Evolutionary conservation across 345 rosid species (phyloP).

Genomic region (Isatis tinctoria): DNA sequence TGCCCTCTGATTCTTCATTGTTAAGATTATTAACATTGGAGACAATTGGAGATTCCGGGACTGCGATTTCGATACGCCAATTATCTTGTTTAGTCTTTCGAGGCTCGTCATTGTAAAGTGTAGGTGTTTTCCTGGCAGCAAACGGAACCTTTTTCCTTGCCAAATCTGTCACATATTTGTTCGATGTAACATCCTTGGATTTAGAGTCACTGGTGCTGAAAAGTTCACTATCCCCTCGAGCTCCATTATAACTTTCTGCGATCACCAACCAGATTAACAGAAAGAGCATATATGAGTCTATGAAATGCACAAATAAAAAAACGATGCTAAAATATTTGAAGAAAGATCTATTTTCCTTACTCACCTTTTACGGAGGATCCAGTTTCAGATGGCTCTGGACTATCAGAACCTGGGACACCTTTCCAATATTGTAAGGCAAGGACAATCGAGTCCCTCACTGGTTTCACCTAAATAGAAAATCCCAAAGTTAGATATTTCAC

Average conservation of each 20-base stretch:
- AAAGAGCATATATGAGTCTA: conserved; percentile 1
- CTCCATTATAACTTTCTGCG: conserved; percentile 62
- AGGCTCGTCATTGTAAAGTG: conserved; percentile 35
- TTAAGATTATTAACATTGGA: conserved; percentile 42
- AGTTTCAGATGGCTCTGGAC: conserved; percentile 68
- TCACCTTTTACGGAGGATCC: conserved; percentile 81
- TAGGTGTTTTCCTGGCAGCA: conserved; percentile 46
- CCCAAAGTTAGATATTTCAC: conserved; percentile 9
- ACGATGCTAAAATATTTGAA: neutral
- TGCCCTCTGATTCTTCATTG: conserved; percentile 80
- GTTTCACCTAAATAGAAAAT: conserved; percentile 65
- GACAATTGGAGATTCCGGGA: conserved; percentile 43
- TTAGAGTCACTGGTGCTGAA: conserved; percentile 47
- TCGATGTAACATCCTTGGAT: conserved; percentile 43
- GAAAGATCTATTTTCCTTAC: neutral
- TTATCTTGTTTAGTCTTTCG: conserved; percentile 52
- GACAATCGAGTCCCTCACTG: conserved; percentile 78
- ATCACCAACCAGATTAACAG: neutral
- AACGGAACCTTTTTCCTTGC: conserved; percentile 52
- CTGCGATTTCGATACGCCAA: conserved; percentile 78
- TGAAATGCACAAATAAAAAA: neutral
- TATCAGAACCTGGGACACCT: conserved; percentile 56
- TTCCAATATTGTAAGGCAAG: conserved; percentile 85
- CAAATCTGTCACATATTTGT: conserved; percentile 43
- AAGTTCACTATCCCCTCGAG: conserved; percentile 49